Evolutionary conservation across 441 rosid genomes (phyloP), one percentile per base, ranked within the genome.

Genomic region (Eutrema salsugineum): DNA sequence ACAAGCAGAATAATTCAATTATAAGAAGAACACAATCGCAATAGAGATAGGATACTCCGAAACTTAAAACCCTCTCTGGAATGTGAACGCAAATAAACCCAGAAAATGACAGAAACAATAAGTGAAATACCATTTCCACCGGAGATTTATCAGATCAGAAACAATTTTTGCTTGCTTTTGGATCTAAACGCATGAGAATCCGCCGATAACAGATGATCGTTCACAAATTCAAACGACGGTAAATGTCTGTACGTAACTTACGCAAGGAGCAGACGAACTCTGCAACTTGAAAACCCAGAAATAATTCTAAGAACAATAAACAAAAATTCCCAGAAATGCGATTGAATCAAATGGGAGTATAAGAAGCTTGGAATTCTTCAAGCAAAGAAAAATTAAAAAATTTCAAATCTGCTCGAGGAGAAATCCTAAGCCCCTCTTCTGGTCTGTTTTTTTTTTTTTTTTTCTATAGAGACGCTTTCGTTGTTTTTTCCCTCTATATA

Each of bases 281-380:
- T 58, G 46, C 69, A 78, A 69, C 62, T 68, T 5, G 33, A 32
- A 62, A 71, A 20, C 60, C n/a, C 58, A 38, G 33, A 19, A 51
- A 32, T 46, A 9, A 56, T 32, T 16, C 55, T 39, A 49, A 39
- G 40, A n/a, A 20, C 17, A 22, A 46, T 12, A n/a, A 8, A 10
- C 22, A 47, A 15, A 24, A 19, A 22, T 11, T 5, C 5, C 24
- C 15, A 55, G 53, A 58, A 38, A 30, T 51, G 55, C 39, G 66
- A 69, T 63, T 63, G 71, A 55, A 40, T 63, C 15, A n/a, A 20
- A 63, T 16, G 22, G 3, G 47, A 48, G 40, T 71, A 5, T 39
- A 22, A 58, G 65, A 50, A 66, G 53, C 73, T 59, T 38, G 39
- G 64, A 66, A 66, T 5, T 8, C 83, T 82, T 84, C 82, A 71